These are phyloP conservation scores for Populus deltoides DNA, from an alignment of 345 rosid species.

Conservation along the genomic window DNA sequence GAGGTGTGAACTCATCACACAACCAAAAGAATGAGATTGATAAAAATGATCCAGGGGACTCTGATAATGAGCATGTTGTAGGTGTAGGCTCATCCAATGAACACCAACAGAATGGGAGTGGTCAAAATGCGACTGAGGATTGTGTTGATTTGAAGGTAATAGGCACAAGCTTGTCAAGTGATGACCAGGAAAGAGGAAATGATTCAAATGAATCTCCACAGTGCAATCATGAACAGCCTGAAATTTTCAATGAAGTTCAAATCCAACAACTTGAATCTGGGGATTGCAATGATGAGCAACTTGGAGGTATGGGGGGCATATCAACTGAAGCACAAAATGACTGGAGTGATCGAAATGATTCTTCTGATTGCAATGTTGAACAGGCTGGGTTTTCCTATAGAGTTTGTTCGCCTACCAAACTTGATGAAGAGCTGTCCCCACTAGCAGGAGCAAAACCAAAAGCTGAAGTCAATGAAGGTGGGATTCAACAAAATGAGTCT, in stretches of 20 bases:
- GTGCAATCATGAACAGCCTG: background rate
- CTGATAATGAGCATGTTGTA: background rate
- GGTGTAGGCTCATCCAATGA: background rate
- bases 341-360: background rate
- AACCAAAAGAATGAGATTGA: background rate
- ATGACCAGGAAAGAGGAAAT: background rate
- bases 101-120: background rate
- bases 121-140: background rate
- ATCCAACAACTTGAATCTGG: background rate
- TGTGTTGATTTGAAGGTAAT: background rate
- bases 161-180: background rate
- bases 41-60: background rate
- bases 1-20: background rate
- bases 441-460: too few species aligned
- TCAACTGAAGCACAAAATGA: background rate
- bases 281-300: background rate
- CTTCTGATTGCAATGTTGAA: conserved; percentile 1
- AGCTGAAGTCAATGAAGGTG: too few species aligned
- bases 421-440: background rate
- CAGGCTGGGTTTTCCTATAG: background rate
- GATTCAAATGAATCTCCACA: background rate
- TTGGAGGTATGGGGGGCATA: background rate
- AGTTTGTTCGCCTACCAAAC: background rate
- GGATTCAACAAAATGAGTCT: background rate
- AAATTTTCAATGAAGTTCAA: background rate